These are phyloP conservation scores for Skeletonema potamos DNA, from an alignment of 108 stramenopile genomes.

Conservation along the genomic window DNA sequence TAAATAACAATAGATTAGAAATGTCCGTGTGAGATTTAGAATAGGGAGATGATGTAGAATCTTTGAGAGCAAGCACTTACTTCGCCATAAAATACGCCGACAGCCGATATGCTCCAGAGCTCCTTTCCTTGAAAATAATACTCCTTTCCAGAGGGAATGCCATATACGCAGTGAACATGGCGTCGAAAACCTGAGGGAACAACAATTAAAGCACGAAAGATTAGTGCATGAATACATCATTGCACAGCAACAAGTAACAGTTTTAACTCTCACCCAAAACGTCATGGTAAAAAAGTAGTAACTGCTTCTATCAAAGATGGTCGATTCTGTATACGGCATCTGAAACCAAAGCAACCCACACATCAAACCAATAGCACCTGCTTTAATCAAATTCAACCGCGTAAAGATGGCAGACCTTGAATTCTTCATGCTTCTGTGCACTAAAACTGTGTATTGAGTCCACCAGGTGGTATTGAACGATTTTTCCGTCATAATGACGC, in stretches of 20 bases:
- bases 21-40: background rate
- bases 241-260: background rate
- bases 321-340: conserved; percentile 55
- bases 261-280: conserved; percentile 45
- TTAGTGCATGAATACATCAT: background rate
- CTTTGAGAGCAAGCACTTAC: background rate
- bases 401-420: conserved; percentile 71
- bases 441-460: conserved; percentile 58
- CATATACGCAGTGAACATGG: conserved; percentile 70
- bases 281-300: conserved; percentile 78
- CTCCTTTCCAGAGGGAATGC: conserved; percentile 66
- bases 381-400: conserved; percentile 65
- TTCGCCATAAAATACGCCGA: conserved; percentile 81
- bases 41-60: background rate
- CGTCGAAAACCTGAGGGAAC: conserved; percentile 51
- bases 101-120: conserved; percentile 61
- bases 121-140: conserved; percentile 75
- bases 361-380: conserved; percentile 58
- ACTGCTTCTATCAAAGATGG: conserved; percentile 51
- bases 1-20: background rate
- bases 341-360: conserved; percentile 64
- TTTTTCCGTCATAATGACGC: conserved; percentile 9
- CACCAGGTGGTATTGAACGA: conserved; percentile 61
- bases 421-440: conserved; percentile 69
- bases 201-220: background rate